Percentiles rank a stretch among this genome's conserved stretches.
Conservation (phyloP, 495 filamentous ascomycete species). For the Ascobolus immersus region DNA sequence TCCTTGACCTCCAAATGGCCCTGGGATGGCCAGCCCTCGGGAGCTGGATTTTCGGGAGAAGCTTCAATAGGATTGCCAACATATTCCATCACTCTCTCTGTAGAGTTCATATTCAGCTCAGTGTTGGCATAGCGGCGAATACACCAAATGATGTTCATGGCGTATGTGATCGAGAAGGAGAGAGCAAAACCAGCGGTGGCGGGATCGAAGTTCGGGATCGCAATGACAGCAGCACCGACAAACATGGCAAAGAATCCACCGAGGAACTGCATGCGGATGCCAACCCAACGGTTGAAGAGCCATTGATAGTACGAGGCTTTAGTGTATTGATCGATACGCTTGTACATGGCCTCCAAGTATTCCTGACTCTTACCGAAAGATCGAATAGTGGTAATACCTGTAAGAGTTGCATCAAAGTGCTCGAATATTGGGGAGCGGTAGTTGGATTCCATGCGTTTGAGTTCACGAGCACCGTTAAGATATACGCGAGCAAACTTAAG, state of each 20-base stretch:
- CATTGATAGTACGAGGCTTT: conserved; percentile 39
- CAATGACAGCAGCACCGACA: conserved; percentile 38
- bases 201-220: conserved; percentile 38
- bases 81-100: conserved; percentile 64
- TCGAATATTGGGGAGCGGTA: conserved; percentile 56
- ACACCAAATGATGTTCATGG: conserved; percentile 28
- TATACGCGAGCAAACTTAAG: conserved; percentile 32
- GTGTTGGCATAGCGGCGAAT: conserved; percentile 36
- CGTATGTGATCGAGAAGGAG: conserved; percentile 30
- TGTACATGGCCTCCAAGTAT: conserved; percentile 41
- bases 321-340: conserved; percentile 36
- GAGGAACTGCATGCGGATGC: conserved; percentile 40
- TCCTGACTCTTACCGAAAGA: conserved; percentile 38
- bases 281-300: conserved; percentile 52
- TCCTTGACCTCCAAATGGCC: conserved; percentile 48
- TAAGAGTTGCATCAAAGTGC: conserved; percentile 42
- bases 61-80: conserved; percentile 43
- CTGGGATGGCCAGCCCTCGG: conserved; percentile 57
- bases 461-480: conserved; percentile 42
- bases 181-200: conserved; percentile 60
- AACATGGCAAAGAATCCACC: conserved; percentile 43
- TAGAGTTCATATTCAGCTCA: conserved; percentile 65
- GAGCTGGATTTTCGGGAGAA: conserved; percentile 31
- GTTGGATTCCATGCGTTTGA: conserved; percentile 49
- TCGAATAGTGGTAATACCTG: conserved; percentile 49